Evolutionary conservation across 495 filamentous ascomycete species (phyloP), one percentile per base, ranked within the genome.

Genomic region (Xylaria longipes): DNA sequence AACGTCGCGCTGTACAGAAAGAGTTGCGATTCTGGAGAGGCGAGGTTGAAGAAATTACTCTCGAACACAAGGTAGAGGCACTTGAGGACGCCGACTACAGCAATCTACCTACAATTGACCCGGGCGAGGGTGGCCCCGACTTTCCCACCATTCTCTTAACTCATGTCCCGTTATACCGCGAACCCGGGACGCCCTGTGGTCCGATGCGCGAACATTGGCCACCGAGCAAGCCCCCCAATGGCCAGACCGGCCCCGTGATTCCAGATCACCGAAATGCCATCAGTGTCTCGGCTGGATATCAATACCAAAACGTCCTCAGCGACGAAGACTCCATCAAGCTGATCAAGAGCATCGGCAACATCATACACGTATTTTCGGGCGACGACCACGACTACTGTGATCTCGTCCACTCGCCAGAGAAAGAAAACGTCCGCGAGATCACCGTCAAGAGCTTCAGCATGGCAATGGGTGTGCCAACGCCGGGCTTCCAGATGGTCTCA

Each of bases 321-420:
- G 87, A 88, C 46, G 82, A 88, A 6, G 88, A 97, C 68, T 95
- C 95, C 4, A 84, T 88, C 20, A 87, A 89, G 41, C 77, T 98
- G 17, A 80, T 97, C 33, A 86, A 90, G 27, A 90, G 89, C 62
- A 85, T 94, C 37, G 93, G 94, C 25, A 90, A 94, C 60, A 89
- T 97, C 22, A 80, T 85, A 43, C 90, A 94, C 64, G 91, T 93
- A 50, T 98, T 98, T 78, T 97, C 94, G 1, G 97, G 97, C 2
- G 97, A 99, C 75, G 97, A 99, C 80, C 97, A 99, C 81, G 97
- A 99, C 80, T 97, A 98, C 82, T 99, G 97, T 81, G 94, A 97
- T 68, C 81, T 98, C 31, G 81, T 87, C 2, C 97, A 99, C 78
- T 86, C 90, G 70, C 88, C 85, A 12, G 81, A 87, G 22, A 86